Conservation (phyloP, 148 eudicot genomes). For the Heliamphora exappendiculata region DNA sequence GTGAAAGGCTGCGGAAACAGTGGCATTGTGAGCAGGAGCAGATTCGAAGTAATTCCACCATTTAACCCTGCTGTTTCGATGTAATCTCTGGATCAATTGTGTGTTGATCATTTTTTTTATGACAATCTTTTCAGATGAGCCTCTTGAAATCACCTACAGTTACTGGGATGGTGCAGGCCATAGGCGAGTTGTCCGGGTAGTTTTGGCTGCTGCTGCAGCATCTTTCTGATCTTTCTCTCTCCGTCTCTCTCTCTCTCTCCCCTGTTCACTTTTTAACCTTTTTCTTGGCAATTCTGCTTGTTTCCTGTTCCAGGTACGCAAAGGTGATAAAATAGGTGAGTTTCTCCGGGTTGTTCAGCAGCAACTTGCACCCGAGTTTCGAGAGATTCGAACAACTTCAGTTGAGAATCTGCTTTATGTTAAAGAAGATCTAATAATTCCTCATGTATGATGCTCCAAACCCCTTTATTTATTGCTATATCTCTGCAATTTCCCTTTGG, state of each 20-base stretch:
- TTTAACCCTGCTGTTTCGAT: neutral
- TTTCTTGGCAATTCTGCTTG: neutral
- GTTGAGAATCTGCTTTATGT: conserved; percentile 96
- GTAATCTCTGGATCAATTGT: neutral
- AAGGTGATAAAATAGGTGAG: conserved; percentile 91
- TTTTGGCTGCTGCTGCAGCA: neutral
- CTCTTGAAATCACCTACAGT: conserved; percentile 94
- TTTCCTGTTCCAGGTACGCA: conserved; percentile 57
- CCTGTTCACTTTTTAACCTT: conserved; percentile 1
- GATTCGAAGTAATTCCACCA: conserved; percentile 53
- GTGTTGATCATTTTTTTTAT: neutral
- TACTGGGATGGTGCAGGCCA: conserved; percentile 99
- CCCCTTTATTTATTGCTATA: neutral
- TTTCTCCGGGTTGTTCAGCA: conserved; percentile 92
- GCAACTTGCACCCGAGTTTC: conserved; percentile 96
- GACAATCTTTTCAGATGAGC: conserved; percentile 53
- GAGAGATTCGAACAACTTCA: conserved; percentile 92
- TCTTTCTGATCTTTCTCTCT: neutral
- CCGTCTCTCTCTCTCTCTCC: neutral
- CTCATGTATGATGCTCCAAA: conserved; percentile 56
- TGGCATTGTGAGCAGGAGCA: conserved; percentile 76
- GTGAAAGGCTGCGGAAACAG: conserved; percentile 80
- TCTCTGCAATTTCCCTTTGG: neutral
- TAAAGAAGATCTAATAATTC: conserved; percentile 96
- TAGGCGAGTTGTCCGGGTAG: conserved; percentile 77